Base-by-base conservation (phyloP, 306 rosid species). In the Mimosa pudica region DNA sequence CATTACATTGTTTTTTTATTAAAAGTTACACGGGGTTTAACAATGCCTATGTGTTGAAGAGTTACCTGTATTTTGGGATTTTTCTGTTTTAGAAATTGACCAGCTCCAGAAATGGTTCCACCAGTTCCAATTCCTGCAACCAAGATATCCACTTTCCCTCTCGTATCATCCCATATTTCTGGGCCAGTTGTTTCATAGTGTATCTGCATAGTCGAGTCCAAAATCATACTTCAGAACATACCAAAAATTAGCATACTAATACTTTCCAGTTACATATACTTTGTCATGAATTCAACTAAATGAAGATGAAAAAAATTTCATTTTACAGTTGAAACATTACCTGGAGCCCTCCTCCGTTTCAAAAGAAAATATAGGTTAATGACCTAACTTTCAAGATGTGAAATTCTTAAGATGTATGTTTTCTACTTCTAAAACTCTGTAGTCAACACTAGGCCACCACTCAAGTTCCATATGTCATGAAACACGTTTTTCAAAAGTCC, bases 141-240 rank as follows among this genome's bases (percentile, higher is more conserved):
- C 62, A 95, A 95, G 79, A 95, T 93, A 85, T 95, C 99, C 80
- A 95, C 88, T 88, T 93, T 95, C 82, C 98, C 99, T 68, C 88
- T 91, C 48, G 98, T 91, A 83, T 95, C 99, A 83, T 93, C 98
- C 99, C 99, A 95, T 82, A 95, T 95, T 89, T 95, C 99, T 66
- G 99, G 99, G 77, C 99, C 99, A 30, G 99, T 95, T 84, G 99
- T 95, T 82, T 95, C 99, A 82, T 71, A 95, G 89, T 95, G 99
- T 80, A 95, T 44, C 98, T 94, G 93, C 88, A 85, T 42, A 81
- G 73, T 74, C 45, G 83, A 82, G 68, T 70, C 70, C 82, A 73
- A 81, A 68, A 65, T 71, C 76, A 74, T 46, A 79, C n/a, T 73
- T 83, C 73, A 75, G 67, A 77, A 18, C 73, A 47, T 44, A 57